A percentile compares a stretch with the other conserved stretches of the same genome.
Evolutionary conservation across 2,329 filamentous ascomycete genomes (phyloP).

Genomic region (Chaetomium strumarium): DNA sequence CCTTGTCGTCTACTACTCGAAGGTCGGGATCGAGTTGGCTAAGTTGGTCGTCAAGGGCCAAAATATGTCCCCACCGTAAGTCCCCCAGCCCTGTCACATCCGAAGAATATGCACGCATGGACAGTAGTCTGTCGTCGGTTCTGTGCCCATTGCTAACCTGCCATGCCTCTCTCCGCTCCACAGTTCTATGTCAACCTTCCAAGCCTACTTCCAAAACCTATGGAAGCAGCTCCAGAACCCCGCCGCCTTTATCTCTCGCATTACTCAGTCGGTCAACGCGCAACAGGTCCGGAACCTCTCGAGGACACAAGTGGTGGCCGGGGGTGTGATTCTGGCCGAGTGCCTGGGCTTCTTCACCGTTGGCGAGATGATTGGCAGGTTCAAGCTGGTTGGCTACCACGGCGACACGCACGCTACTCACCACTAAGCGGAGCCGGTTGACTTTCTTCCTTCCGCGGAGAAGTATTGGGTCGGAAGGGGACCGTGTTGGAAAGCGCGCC

Average conservation of each 20-base stretch:
- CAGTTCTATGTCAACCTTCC: constrained; percentile 75
- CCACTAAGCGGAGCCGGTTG: constrained; percentile 40
- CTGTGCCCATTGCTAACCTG: constrained; percentile 6
- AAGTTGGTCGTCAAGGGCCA: constrained; percentile 84
- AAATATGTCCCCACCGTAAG: constrained; percentile 95
- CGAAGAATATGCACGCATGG: not conserved
- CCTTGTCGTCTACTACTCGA: constrained; percentile 83
- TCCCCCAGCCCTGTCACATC: constrained; percentile 20
- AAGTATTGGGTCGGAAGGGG: not conserved
- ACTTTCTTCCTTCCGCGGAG: not conserved
- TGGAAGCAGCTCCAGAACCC: constrained; percentile 68
- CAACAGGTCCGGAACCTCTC: constrained; percentile 61
- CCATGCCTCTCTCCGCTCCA: constrained; percentile 4
- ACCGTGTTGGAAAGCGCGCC: constrained; percentile 3
- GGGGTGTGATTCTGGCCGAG: constrained; percentile 77
- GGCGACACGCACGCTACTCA: constrained; percentile 57
- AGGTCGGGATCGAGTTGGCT: constrained; percentile 78
- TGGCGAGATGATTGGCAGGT: constrained; percentile 90
- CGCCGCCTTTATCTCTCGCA: constrained; percentile 48
- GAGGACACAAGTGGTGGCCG: constrained; percentile 62
- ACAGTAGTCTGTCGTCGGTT: constrained; percentile 1
- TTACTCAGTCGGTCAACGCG: constrained; percentile 52
- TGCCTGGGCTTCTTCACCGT: constrained; percentile 95
- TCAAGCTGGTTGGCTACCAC: constrained; percentile 92
- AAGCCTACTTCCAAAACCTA: constrained; percentile 75